These are phyloP conservation scores for Aspergillus ibericus DNA, from an alignment of 2,329 filamentous ascomycete species.

Conservation along the genomic window DNA sequence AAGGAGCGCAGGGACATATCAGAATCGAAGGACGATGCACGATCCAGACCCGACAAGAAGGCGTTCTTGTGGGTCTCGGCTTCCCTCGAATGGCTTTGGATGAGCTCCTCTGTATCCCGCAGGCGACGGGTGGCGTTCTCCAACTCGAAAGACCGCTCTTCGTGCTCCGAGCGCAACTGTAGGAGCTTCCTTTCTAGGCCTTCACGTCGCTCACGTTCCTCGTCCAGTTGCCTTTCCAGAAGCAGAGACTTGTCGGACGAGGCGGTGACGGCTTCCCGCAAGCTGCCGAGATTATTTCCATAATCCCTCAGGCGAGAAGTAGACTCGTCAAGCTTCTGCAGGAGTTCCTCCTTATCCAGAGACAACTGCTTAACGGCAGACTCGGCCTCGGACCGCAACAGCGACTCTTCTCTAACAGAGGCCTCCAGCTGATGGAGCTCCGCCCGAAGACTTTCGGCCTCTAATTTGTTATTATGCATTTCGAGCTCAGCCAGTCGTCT, in stretches of 20 bases:
- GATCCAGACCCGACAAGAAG: constrained; percentile 78
- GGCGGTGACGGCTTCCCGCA: constrained; percentile 75
- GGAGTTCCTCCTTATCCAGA: constrained; percentile 81
- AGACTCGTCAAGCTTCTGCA: constrained; percentile 66
- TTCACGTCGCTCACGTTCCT: constrained; percentile 76
- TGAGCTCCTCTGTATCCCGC: constrained; percentile 82
- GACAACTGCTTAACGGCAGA: constrained; percentile 72
- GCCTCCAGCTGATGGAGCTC: constrained; percentile 80
- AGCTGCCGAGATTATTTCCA: constrained; percentile 67
- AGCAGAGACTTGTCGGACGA: constrained; percentile 74
- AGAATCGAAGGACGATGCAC: constrained; percentile 55
- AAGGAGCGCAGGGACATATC: constrained; percentile 37
- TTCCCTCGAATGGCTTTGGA: constrained; percentile 83
- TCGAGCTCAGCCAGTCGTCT: constrained; percentile 83
- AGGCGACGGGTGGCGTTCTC: constrained; percentile 72
- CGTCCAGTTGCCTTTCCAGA: constrained; percentile 73
- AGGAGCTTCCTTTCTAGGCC: constrained; percentile 72
- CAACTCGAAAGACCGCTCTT: constrained; percentile 74
- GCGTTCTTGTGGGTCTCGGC: constrained; percentile 81
- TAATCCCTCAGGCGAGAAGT: constrained; percentile 69
- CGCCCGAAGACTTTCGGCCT: constrained; percentile 80
- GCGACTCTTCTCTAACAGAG: constrained; percentile 75
- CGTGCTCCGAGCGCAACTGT: constrained; percentile 78
- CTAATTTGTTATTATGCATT: constrained; percentile 75
- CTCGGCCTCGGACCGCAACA: constrained; percentile 73